These are phyloP conservation scores for Cytidiella melzeri DNA, from an alignment of 768 basidiomycete species.

Conservation along the genomic window DNA sequence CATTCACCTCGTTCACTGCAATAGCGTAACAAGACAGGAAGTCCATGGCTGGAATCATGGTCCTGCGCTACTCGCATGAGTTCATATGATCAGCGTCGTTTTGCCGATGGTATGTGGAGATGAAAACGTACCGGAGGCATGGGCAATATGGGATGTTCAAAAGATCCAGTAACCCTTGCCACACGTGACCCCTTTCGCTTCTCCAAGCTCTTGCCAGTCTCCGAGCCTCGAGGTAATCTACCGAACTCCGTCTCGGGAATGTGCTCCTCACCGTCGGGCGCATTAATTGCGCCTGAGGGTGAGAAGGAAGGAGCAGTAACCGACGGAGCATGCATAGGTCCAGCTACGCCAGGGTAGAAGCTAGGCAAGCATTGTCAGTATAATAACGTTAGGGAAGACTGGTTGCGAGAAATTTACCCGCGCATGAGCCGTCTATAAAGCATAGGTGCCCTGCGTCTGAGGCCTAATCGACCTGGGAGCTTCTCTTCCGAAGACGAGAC, in stretches of 20 bases:
- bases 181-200: slow-evolving; percentile 18
- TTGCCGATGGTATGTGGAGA: neutral
- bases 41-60: slow-evolving; percentile 89
- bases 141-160: slow-evolving; percentile 74
- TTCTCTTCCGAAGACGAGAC: slow-evolving; percentile 72
- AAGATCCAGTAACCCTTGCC: slow-evolving; percentile 59
- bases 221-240: neutral
- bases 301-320: slow-evolving; percentile 26
- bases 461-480: slow-evolving; percentile 80
- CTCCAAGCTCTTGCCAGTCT: neutral
- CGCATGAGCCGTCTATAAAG: slow-evolving; percentile 89
- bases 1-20: slow-evolving; percentile 93
- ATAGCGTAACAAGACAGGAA: slow-evolving; percentile 93
- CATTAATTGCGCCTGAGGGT: slow-evolving; percentile 14
- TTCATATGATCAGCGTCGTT: neutral
- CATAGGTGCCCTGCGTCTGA: slow-evolving; percentile 81
- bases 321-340: slow-evolving; percentile 27
- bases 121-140: slow-evolving; percentile 66
- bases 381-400: neutral
- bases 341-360: slow-evolving; percentile 46
- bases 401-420: slow-evolving; percentile 43
- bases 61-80: slow-evolving; percentile 71
- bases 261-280: slow-evolving; percentile 14
- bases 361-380: slow-evolving; percentile 19
- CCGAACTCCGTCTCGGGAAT: neutral